These are phyloP conservation scores for Kregervanrija delftensis DNA, from an alignment of 805 yeast genomes.

Conservation along the genomic window DNA sequence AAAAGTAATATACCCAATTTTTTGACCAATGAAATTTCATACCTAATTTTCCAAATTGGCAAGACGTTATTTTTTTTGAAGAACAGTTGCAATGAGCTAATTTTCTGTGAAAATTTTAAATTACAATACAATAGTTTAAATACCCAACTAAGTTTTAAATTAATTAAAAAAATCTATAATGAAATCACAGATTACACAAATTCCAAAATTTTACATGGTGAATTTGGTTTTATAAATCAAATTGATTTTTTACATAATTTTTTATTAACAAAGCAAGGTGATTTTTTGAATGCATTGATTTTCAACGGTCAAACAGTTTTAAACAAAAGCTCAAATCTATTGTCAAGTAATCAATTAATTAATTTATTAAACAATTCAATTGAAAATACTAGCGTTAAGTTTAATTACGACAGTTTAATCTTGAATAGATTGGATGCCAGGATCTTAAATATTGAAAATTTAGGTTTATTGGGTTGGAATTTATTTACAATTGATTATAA, in stretches of 20 bases:
- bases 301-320: conserved; percentile 46
- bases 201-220: conserved; percentile 27
- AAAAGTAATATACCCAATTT: conserved; percentile 39
- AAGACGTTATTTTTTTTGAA: conserved; percentile 60
- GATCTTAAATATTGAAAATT: conserved; percentile 54
- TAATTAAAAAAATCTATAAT: too few relatives aligned
- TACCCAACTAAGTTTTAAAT: too few relatives aligned
- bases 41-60: conserved; percentile 60
- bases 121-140: too few relatives aligned
- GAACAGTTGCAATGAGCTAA: conserved; percentile 56
- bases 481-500: conserved; percentile 82
- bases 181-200: too few relatives aligned
- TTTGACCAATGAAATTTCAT: conserved; percentile 32
- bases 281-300: conserved; percentile 65
- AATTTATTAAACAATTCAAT: conserved; percentile 61
- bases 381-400: conserved; percentile 41
- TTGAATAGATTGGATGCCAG: conserved; percentile 72
- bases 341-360: conserved; percentile 62
- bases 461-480: conserved; percentile 81
- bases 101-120: too few relatives aligned
- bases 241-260: conserved; percentile 58
- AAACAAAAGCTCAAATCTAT: conserved; percentile 51
- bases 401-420: conserved; percentile 29
- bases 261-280: conserved; percentile 70
- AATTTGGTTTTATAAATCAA: conserved; percentile 38